Conservation (phyloP, 2,329 filamentous ascomycete species). For the Lachnellula hyalina region DNA sequence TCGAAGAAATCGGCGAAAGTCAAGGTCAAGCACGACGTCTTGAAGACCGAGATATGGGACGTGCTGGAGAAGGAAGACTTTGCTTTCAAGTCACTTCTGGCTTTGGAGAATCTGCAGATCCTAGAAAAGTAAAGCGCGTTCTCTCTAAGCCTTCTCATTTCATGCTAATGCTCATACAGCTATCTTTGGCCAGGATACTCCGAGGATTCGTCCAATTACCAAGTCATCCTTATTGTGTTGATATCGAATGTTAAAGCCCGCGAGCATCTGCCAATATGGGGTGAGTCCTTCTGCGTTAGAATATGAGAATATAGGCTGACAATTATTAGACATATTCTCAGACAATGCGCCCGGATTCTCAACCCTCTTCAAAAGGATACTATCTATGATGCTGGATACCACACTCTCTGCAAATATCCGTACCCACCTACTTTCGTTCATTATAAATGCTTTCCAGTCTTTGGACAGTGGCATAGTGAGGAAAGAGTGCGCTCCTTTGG, state of each 20-base stretch:
- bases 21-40: conserved; percentile 71
- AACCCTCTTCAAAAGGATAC: conserved; percentile 77
- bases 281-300: conserved; percentile 39
- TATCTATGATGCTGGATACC: conserved; percentile 77
- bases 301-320: conserved; percentile 8
- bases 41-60: conserved; percentile 89
- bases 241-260: conserved; percentile 84
- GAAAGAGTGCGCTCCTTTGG: conserved; percentile 92
- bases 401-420: conserved; percentile 63
- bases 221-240: conserved; percentile 80
- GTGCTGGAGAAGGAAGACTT: conserved; percentile 78
- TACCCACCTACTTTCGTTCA: conserved; percentile 79
- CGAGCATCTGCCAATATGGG: conserved; percentile 84
- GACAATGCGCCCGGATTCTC: conserved; percentile 79
- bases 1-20: conserved; percentile 56
- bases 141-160: neutral
- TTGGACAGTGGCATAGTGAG: conserved; percentile 83
- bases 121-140: conserved; percentile 63
- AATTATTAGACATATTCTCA: conserved; percentile 61
- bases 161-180: conserved; percentile 41
- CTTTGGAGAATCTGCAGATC: conserved; percentile 84
- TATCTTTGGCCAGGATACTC: conserved; percentile 94
- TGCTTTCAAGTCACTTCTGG: conserved; percentile 67
- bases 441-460: conserved; percentile 90
- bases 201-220: conserved; percentile 84